Evolutionary conservation across 108 stramenopile species (phyloP).

Genomic region (Skeletonema menzelii): DNA sequence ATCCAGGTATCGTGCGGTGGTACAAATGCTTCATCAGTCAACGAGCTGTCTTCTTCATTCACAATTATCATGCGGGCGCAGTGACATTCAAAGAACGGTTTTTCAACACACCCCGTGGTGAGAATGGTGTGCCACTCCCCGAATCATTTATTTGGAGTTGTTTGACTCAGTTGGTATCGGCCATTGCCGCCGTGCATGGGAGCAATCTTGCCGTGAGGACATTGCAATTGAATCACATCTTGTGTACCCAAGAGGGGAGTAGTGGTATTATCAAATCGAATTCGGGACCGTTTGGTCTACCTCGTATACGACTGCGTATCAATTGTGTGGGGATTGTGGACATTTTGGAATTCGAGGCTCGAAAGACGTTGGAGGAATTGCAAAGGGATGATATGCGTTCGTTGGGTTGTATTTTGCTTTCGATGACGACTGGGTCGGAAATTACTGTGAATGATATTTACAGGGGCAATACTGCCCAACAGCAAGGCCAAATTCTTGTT

Average conservation of each 20-base stretch:
- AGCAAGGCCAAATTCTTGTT: conserved; percentile 22
- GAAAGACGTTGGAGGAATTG: conserved; percentile 73
- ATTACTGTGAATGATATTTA: conserved; percentile 51
- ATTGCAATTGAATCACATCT: conserved; percentile 72
- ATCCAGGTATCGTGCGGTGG: conserved; percentile 72
- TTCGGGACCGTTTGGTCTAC: conserved; percentile 36
- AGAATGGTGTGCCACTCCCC: conserved; percentile 47
- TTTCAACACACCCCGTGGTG: conserved; percentile 15
- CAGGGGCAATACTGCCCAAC: conserved; percentile 22
- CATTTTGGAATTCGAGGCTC: conserved; percentile 88
- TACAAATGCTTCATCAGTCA: conserved; percentile 81
- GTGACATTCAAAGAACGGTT: conserved; percentile 74
- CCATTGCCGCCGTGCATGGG: conserved; percentile 76
- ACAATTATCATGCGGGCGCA: conserved; percentile 83
- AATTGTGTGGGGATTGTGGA: conserved; percentile 86
- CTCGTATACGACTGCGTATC: conserved; percentile 62
- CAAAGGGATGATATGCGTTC: conserved; percentile 82
- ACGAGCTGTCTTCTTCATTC: conserved; percentile 90
- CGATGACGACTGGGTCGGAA: conserved; percentile 79
- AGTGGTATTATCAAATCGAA: conserved; percentile 11
- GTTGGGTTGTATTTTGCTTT: conserved; percentile 82
- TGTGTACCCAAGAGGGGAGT: conserved; percentile 44
- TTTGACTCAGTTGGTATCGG: conserved; percentile 81
- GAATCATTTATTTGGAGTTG: conserved; percentile 87
- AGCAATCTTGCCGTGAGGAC: conserved; percentile 75